Base-by-base conservation (phyloP, 768 basidiomycete genomes). In the Cystofilobasidium macerans region DNA sequence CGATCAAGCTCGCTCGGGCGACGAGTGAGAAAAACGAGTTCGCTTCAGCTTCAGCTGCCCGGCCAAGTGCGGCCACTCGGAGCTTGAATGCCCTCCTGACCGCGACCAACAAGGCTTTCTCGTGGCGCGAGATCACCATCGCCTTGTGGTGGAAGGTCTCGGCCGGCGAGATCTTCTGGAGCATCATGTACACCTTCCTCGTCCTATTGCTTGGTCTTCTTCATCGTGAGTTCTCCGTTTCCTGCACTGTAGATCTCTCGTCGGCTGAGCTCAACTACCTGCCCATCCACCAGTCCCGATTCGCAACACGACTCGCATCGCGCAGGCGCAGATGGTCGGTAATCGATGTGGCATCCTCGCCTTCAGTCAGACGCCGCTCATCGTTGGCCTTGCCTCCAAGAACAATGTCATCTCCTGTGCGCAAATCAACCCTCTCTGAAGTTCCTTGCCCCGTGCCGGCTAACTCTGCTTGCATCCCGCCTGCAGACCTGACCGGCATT, bases 351-450 rank as follows among this genome's bases (percentile, higher is more conserved):
- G 65, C 1, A 26, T 67, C 18, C 32, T 67, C 30, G 58, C 53
- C 30, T 67, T 61, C 54, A 24, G 32, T 12, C 65, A 86, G 72
- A 73, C 83, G 0, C 81, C 83, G 1, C 76, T 86, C 24, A 76
- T 85, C 71, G 78, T 80, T 20, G 83, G 80, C 2, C 78, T 86
- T 30, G 83, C 82, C 1, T 82, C 81, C 68, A 82, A 82, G 75
- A 85, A 86, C 73, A 85, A 85, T 64, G 71, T 83, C 30, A 73
- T 82, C 38, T 82, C 82, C 13, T 79, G 82, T 47, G 22, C 22
- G 45, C 24, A 5, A 3, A 4, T 5, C 42, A 13, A 12, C 22
- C 45, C n/a, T n/a, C 22, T n/a, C 20, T 6, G 4, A n/a, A 4
- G 9, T n/a, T 47, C 22, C 45, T 16, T 16, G 22, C 3, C 3